A percentile compares a stretch with the other conserved stretches of the same genome.
Conservation (phyloP, 1,284 basidiomycete species). For the Cryptococcus sp. region DNA sequence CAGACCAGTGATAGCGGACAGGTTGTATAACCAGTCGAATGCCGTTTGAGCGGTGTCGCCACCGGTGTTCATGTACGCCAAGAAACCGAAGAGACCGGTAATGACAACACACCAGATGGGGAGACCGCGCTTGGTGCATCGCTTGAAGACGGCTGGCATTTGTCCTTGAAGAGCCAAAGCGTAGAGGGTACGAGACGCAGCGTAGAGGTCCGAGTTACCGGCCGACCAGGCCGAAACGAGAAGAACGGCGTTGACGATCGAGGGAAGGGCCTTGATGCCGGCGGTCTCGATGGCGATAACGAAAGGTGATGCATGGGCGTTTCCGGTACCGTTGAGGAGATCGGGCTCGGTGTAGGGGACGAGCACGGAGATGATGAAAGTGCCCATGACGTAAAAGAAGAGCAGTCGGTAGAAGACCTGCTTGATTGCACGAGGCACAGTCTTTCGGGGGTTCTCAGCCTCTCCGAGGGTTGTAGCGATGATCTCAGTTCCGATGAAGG, state of each 20-base stretch:
- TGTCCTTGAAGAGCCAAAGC: slow-evolving; percentile 76
- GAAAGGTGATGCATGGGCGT: slow-evolving; percentile 64
- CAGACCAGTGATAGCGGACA: slow-evolving; percentile 69
- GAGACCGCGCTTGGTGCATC: slow-evolving; percentile 72
- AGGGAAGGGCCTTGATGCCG: slow-evolving; percentile 67
- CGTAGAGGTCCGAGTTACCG: slow-evolving; percentile 77
- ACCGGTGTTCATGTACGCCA: slow-evolving; percentile 59
- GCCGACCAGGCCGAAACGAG: slow-evolving; percentile 81
- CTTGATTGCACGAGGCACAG: slow-evolving; percentile 75
- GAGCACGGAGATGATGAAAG: slow-evolving; percentile 66
- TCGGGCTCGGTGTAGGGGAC: slow-evolving; percentile 69
- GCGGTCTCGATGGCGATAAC: slow-evolving; percentile 79
- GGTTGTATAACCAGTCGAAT: slow-evolving; percentile 65
- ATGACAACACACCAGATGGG: slow-evolving; percentile 65
- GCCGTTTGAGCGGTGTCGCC: slow-evolving; percentile 37
- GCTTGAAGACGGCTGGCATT: slow-evolving; percentile 58
- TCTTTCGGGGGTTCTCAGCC: slow-evolving; percentile 68
- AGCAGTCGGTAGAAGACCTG: slow-evolving; percentile 78
- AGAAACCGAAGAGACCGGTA: slow-evolving; percentile 58
- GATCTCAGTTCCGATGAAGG: slow-evolving; percentile 80
- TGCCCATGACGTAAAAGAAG: slow-evolving; percentile 64
- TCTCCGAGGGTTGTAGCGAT: slow-evolving; percentile 67
- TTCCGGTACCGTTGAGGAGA: slow-evolving; percentile 63
- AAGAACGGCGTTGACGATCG: slow-evolving; percentile 58
- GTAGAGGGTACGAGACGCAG: slow-evolving; percentile 77